Evolutionary conservation across 2,329 filamentous ascomycete genomes (phyloP).

Genomic region (Pseudopithomyces maydicus): DNA sequence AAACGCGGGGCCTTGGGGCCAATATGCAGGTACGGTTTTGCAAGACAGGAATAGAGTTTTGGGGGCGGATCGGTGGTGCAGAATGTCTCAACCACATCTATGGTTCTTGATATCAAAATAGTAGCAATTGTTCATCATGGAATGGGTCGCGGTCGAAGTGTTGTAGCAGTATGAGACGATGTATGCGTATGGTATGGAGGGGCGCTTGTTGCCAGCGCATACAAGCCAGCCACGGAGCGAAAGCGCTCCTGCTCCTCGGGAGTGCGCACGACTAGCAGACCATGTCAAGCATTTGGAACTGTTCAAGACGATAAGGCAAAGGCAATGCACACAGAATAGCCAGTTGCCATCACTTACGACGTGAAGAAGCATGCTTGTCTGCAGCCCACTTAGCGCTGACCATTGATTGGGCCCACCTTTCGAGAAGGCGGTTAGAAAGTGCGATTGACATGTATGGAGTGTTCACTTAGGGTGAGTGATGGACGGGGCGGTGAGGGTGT

Average conservation of each 20-base stretch:
- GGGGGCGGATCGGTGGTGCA: slow-evolving; percentile 1
- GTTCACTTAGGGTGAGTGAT: slow-evolving; percentile 5
- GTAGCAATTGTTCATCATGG: background rate
- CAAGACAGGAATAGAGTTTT: slow-evolving; percentile 10
- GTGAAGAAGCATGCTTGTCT: background rate
- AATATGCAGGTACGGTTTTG: slow-evolving; percentile 16
- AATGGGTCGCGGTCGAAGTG: background rate
- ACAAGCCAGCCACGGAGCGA: background rate
- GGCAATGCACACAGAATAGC: background rate
- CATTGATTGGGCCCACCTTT: slow-evolving; percentile 1
- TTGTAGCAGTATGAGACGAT: background rate
- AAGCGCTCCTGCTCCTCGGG: background rate
- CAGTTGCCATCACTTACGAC: background rate
- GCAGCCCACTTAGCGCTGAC: slow-evolving; percentile 5
- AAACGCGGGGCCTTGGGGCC: slow-evolving; percentile 8
- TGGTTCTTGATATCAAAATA: slow-evolving; percentile 10
- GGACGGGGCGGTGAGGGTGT: background rate
- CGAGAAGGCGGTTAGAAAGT: background rate
- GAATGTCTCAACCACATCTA: slow-evolving; percentile 1
- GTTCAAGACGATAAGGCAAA: background rate
- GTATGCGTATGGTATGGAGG: background rate
- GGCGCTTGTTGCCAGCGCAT: background rate
- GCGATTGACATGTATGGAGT: background rate
- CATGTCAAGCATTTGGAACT: background rate
- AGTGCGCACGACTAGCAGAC: no score